These are phyloP conservation scores for Exophiala alcalophila DNA, from an alignment of 2,329 filamentous ascomycete species.

Conservation along the genomic window DNA sequence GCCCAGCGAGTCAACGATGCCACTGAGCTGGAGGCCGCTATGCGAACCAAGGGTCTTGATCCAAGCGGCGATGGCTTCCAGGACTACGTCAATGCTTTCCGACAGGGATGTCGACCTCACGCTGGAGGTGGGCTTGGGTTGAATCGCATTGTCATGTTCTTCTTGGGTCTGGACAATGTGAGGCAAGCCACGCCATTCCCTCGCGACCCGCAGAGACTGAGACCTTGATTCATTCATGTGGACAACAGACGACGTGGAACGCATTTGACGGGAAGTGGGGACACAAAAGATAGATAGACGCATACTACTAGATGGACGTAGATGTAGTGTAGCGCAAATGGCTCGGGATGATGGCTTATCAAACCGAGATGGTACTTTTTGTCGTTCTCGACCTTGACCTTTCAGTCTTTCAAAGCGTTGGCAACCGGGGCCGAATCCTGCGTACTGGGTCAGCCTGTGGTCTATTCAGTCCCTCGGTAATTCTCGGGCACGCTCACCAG, in stretches of 20 bases:
- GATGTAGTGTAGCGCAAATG: too few species aligned
- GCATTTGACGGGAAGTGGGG: too few species aligned
- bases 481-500: conserved; percentile 18
- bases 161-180: conserved; percentile 63
- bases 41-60: conserved; percentile 59
- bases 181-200: conserved; percentile 62
- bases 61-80: conserved; percentile 58
- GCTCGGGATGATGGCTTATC: too few species aligned
- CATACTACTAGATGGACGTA: too few species aligned
- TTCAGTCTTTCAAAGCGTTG: conserved; percentile 7
- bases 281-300: background rate
- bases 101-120: conserved; percentile 63
- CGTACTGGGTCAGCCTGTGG: conserved; percentile 1
- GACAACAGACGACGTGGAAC: too few species aligned
- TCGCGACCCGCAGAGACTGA: conserved; percentile 58
- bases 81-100: conserved; percentile 63
- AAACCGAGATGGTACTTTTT: too few species aligned
- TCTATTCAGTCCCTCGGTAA: background rate
- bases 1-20: conserved; percentile 65
- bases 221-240: conserved; percentile 35
- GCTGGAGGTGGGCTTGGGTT: conserved; percentile 64
- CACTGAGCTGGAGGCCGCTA: conserved; percentile 56
- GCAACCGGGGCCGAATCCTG: conserved; percentile 18
- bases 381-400: too few species aligned
- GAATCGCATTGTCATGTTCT: conserved; percentile 66